These are phyloP conservation scores for Calycina marina DNA, from an alignment of 2,329 filamentous ascomycete species.

Conservation along the genomic window DNA sequence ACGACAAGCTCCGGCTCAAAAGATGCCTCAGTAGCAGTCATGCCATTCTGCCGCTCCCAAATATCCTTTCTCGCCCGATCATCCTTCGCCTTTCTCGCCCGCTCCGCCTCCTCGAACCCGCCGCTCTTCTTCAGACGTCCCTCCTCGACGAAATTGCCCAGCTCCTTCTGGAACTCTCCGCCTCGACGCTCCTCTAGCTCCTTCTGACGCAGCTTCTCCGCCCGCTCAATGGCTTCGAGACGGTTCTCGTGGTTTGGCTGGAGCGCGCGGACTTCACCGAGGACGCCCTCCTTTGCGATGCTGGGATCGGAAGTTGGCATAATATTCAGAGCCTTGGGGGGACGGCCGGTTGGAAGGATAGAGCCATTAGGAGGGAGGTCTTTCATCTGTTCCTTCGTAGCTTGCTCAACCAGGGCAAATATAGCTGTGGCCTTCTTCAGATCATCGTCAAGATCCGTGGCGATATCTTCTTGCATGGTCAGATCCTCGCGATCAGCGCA, in stretches of 20 bases:
- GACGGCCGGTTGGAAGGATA: conserved; percentile 34
- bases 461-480: conserved; percentile 90
- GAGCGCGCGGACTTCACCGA: conserved; percentile 84
- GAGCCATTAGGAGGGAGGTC: conserved; percentile 41
- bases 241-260: conserved; percentile 89
- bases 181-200: conserved; percentile 64
- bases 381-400: conserved; percentile 95
- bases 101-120: conserved; percentile 85
- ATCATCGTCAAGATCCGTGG: conserved; percentile 84
- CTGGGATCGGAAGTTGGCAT: conserved; percentile 48
- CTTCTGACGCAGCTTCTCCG: conserved; percentile 78
- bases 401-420: conserved; percentile 89
- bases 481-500: conserved; percentile 92
- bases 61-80: conserved; percentile 73
- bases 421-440: conserved; percentile 89
- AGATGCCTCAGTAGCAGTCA: too few relatives aligned
- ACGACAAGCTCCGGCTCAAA: too few relatives aligned
- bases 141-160: conserved; percentile 73
- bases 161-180: conserved; percentile 67
- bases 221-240: conserved; percentile 91
- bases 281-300: conserved; percentile 77
- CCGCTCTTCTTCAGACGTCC: conserved; percentile 92
- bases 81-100: conserved; percentile 70
- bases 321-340: conserved; percentile 40
- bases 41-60: conserved; percentile 50